Percentiles rank a stretch among this genome's conserved stretches.
These are phyloP conservation scores for Pleurotus ostreatus DNA, from an alignment of 768 basidiomycete species.

Conservation along the genomic window DNA sequence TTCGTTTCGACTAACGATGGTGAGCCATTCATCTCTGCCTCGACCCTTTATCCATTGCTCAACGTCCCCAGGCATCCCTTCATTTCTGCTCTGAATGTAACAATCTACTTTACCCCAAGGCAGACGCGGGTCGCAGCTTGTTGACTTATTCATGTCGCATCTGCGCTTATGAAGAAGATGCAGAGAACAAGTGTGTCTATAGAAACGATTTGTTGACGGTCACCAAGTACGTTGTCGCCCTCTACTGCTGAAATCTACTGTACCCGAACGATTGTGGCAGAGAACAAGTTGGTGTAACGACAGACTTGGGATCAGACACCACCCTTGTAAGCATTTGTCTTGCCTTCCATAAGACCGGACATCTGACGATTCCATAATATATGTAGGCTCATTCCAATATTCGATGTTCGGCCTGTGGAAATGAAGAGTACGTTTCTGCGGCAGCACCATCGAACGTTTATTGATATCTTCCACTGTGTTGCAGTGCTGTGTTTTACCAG, in stretches of 20 bases:
- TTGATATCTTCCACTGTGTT: slow-evolving; percentile 6
- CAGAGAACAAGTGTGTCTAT: slow-evolving; percentile 88
- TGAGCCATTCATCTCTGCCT: no score
- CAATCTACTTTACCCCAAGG: slow-evolving; percentile 91
- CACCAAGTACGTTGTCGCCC: slow-evolving; percentile 64
- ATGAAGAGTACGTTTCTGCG: slow-evolving; percentile 66
- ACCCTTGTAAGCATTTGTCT: slow-evolving; percentile 58
- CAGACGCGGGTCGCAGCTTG: slow-evolving; percentile 77
- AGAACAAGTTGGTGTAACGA: slow-evolving; percentile 90
- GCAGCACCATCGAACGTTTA: background rate
- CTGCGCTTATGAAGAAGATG: slow-evolving; percentile 81
- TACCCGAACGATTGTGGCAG: slow-evolving; percentile 31
- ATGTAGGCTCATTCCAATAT: slow-evolving; percentile 79
- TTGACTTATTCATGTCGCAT: slow-evolving; percentile 93
- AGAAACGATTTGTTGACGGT: slow-evolving; percentile 90
- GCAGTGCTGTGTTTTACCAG: slow-evolving; percentile 91
- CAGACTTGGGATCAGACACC: slow-evolving; percentile 83
- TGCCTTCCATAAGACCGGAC: background rate
- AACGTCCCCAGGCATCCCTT: slow-evolving; percentile 61
- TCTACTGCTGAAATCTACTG: slow-evolving; percentile 1
- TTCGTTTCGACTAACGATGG: no score
- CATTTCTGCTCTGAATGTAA: slow-evolving; percentile 95
- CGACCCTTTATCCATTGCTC: background rate
- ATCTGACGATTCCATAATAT: no score
- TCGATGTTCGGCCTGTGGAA: slow-evolving; percentile 74